Evolutionary conservation across 2,329 filamentous ascomycete genomes (phyloP), one percentile per base, ranked within the genome.

Genomic region (Diaporthe longicolla): DNA sequence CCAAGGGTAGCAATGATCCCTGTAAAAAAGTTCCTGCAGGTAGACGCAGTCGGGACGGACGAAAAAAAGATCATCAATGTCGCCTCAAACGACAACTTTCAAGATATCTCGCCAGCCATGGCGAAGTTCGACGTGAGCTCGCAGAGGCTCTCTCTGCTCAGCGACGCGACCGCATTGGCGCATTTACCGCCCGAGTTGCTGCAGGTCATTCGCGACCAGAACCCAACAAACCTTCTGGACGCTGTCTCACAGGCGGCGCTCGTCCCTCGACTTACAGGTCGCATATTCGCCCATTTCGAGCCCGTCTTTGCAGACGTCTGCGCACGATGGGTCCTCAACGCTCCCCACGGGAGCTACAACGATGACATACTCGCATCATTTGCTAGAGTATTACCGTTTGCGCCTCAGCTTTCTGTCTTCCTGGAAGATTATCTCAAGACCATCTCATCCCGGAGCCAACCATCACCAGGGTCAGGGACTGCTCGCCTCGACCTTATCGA

Each of bases 261-360:
- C 80, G 87, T 91, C 79, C 88, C 93, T 78, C 85, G 87, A 83
- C 89, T 91, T 82, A 96, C 94, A 79, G 91, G 94, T 80, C 86
- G 87, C 73, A 86, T 98, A 80, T 95, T 97, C 80, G 86, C 89
- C 77, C 89, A 93, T 79, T 95, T 95, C 82, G 91, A 94, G 81
- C 86, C 89, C 76, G 84, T 95, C 54, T 94, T 97, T 79, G 90
- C 94, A 78, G 95, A 98, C 82, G 87, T 97, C 66, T 94, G 93
- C 83, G 93, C 95, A 76, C 88, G 93, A 85, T 97, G 95, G 95
- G 86, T 93, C 58, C 86, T 87, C 79, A 82, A 85, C 81, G 78
- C 85, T 37, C 82, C 82, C 37, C 82, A 81, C 55, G 80, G 82
- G 76, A 78, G 76, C 71, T 82, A 79, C 77, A 82, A 83, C 78